A percentile compares a stretch with the other conserved stretches of the same genome.
phyloP scores from a whole-genome alignment of 2,329 filamentous ascomycete genomes.

The Cytospora paraplurivora region DNA sequence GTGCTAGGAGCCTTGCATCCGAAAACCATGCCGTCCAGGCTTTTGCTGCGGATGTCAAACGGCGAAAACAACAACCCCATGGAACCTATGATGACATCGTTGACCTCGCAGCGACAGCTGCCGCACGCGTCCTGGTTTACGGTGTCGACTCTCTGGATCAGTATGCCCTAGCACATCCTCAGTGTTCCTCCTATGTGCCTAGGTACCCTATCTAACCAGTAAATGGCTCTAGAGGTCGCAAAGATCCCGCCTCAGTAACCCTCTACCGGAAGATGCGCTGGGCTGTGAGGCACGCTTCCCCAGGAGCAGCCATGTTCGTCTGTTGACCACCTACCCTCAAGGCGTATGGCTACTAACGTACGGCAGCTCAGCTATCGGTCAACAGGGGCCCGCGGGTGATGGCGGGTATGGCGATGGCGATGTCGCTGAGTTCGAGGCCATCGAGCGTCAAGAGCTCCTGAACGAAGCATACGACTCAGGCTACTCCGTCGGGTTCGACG shows the following conservation, averaged over 20 bases:
- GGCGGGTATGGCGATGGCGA: not conserved
- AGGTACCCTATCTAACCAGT: not conserved
- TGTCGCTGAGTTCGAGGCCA: not conserved
- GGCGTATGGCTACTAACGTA: not conserved
- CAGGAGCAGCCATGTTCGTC: conserved; percentile 1
- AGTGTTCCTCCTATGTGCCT: not conserved
- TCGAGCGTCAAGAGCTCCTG: conserved; percentile 1
- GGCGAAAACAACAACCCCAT: conserved; percentile 1
- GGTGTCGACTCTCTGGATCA: not conserved
- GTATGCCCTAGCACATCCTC: not conserved
- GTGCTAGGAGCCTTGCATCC: not conserved
- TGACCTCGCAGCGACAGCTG: conserved; percentile 16
- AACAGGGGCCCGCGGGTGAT: too few relatives aligned
- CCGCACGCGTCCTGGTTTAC: not conserved
- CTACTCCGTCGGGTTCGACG: conserved; percentile 3
- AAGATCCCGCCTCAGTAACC: not conserved
- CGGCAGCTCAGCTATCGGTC: not conserved
- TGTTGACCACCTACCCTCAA: not conserved
- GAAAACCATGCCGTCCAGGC: not conserved
- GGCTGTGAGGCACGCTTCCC: not conserved
- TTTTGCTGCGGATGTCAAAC: conserved; percentile 6
- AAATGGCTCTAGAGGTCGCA: not conserved
- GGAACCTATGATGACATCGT: conserved; percentile 10
- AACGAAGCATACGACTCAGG: conserved; percentile 15
- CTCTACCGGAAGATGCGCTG: conserved; percentile 14